Conservation (phyloP, 257 asterid species). For the Leptodermis oblonga region DNA sequence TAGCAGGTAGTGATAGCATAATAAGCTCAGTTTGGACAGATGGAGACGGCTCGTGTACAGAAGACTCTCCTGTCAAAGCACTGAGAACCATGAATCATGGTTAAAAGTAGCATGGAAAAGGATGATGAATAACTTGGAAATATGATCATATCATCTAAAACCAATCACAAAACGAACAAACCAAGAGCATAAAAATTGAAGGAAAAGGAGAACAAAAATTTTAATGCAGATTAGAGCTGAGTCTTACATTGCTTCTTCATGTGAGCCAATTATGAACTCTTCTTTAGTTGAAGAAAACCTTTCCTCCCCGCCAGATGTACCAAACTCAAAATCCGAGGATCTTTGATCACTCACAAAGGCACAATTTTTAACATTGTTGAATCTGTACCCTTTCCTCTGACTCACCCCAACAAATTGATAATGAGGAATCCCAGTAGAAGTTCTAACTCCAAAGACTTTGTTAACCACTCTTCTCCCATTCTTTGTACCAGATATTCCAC, state of each 20-base stretch:
- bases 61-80: constrained; percentile 27
- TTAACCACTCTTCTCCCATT: constrained; percentile 11
- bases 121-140: not conserved
- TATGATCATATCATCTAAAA: not conserved
- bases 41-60: constrained; percentile 11
- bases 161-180: not conserved
- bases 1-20: constrained; percentile 39
- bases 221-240: not conserved
- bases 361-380: constrained; percentile 25
- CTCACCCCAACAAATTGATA: constrained; percentile 13
- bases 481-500: constrained; percentile 5
- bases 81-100: constrained; percentile 22
- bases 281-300: constrained; percentile 23
- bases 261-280: constrained; percentile 26
- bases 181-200: not conserved
- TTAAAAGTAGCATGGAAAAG: not conserved
- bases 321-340: constrained; percentile 15
- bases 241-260: constrained; percentile 33
- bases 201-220: not conserved
- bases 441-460: constrained; percentile 11
- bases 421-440: not conserved
- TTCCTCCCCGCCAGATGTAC: constrained; percentile 20
- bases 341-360: constrained; percentile 22
- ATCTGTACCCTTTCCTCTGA: constrained; percentile 15
- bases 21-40: constrained; percentile 34